Conservation (phyloP, 371 early-diverging fungal species). For the Circinella umbellata region DNA sequence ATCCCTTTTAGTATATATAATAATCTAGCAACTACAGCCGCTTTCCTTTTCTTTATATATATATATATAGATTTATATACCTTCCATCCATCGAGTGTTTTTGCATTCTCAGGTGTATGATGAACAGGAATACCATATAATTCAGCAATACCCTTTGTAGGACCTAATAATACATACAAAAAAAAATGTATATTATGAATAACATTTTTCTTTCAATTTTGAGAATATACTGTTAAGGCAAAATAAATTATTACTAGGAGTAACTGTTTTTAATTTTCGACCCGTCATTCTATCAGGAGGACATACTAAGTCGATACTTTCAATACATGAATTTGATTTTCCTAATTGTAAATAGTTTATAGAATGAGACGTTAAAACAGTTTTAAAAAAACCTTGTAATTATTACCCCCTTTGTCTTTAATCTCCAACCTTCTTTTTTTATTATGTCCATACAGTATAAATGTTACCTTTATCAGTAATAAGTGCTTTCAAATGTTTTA, state of each 20-base stretch:
- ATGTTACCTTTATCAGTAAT: slow-evolving; percentile 51
- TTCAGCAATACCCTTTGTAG: slow-evolving; percentile 47
- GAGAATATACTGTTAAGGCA: neutral
- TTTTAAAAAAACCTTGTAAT: neutral
- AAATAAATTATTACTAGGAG: slow-evolving; percentile 33
- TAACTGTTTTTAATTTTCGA: slow-evolving; percentile 42
- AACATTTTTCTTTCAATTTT: neutral
- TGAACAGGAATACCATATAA: slow-evolving; percentile 33
- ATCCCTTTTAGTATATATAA: neutral
- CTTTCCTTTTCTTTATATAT: no score
- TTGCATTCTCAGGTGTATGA: slow-evolving; percentile 33
- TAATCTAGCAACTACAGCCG: no score
- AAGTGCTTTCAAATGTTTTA: slow-evolving; percentile 65
- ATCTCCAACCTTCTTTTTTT: no score
- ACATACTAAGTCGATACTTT: slow-evolving; percentile 71
- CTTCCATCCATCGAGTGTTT: slow-evolving; percentile 37
- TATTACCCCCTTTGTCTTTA: neutral
- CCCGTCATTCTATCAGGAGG: slow-evolving; percentile 62
- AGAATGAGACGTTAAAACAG: neutral
- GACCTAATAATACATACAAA: slow-evolving; percentile 22
- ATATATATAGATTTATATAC: slow-evolving; percentile 1
- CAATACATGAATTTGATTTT: slow-evolving; percentile 27
- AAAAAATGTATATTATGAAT: neutral
- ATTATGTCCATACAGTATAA: no score
- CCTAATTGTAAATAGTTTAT: neutral